Evolutionary conservation across 169 alveolate species (phyloP), one percentile per base, ranked within the genome.

Genomic region (Besnoitia besnoiti): DNA sequence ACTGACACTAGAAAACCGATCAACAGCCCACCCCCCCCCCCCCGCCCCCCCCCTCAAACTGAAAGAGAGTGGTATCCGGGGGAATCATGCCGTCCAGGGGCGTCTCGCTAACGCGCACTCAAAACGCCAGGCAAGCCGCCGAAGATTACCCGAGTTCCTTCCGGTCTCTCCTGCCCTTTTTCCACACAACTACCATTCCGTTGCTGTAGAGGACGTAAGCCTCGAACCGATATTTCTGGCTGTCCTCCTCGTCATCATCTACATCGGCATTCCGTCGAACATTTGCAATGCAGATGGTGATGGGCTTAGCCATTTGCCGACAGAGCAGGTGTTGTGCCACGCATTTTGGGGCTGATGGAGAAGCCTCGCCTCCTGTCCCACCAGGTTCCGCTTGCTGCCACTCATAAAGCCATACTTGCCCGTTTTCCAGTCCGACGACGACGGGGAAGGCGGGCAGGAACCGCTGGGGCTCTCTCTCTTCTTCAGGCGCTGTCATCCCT

Each of bases 181-280:
- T 37, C 87, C 87, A 77, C 33, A 77, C 87, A 24, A 77, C 59
- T 12, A 77, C 87, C 37, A 77, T 35, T 35, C 87, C 87, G 40
- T 77, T 42, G 87, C 87, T 77, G 55, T 77, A 77, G 10, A 77
- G 87, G 87, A 77, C 87, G 47, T 37, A 77, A 51, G 40, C 87
- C 39, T 77, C 87, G 87, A 77, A 77, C n/a, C 40, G 8, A 16
- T 44, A n/a, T 35, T 44, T n/a, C 2, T 39, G 37, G 5, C n/a
- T 39, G 19, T 42, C 87, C 1, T 39, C 55, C 35, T 77, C 87
- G 7, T 30, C 47, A 10, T 51, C 10, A 5, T 35, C 42, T 35
- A 0, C 46, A n/a, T 16, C 80, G 39, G 47, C 80, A 10, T 7
- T 24, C 42, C 24, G 47, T 24, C 80, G 80, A 67, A 33, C 3